Evolutionary conservation across 805 yeast species (phyloP), one percentile per base, ranked within the genome.

Genomic region (Kuraishia molischiana): DNA sequence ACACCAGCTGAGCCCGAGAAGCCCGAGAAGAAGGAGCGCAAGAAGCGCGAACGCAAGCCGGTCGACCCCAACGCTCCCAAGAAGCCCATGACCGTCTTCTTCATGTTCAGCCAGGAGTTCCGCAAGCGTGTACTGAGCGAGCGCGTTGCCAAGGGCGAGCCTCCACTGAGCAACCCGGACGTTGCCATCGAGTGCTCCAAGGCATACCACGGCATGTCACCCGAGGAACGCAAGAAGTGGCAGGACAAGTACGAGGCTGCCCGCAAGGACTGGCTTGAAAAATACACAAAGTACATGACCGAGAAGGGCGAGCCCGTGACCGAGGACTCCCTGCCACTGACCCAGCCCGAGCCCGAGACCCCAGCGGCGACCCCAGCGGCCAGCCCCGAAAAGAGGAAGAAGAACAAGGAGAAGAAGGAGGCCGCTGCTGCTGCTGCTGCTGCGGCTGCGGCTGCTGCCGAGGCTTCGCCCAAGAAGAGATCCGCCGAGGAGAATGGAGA

Each of bases 11-110:
- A 29, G 19, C 37, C 50, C 38, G 50, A 21, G 18, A 49, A 44
- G 21, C 48, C 53, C 18, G 47, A 57, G 44, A 66, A 63, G 61
- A 45, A 54, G 47, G 67, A 64, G 47, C 59, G 58, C 40, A 79
- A 74, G 61, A 75, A 72, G 50, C 66, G 62, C 50, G 31, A 28
- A 14, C 69, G 66, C 50, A 64, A 56, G 29, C 67, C 61, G 38
- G 67, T 61, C 49, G 97, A 90, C 60, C 97, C 97, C 37, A 80
- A 84, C 52, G 96, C 95, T 33, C 98, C 98, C 42, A 86, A 85
- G 69, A 87, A 87, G 53, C 97, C 98, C 13, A 67, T 85, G 52
- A 87, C 96, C 18, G 82, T 85, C 33, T 89, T 78, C 64, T 84
- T 90, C 58, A 72, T 78, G 31, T 90, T 77, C 60, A 77, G 85